These are phyloP conservation scores for Plasmodium billcollinsi DNA, from an alignment of 169 alveolate genomes.

Conservation along the genomic window DNA sequence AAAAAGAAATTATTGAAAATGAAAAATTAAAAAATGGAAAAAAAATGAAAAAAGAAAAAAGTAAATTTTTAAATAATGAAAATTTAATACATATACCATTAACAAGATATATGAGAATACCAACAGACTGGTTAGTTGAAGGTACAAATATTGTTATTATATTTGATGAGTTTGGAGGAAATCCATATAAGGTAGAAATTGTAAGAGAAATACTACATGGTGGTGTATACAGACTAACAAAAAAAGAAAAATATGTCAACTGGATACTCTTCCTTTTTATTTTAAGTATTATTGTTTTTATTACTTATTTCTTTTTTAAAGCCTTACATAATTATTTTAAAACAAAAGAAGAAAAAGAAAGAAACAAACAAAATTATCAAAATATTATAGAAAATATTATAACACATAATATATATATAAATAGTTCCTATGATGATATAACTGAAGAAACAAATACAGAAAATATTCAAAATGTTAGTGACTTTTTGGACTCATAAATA, in stretches of 20 bases:
- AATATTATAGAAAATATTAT: slow-evolving; percentile 68
- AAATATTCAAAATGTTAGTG: slow-evolving; percentile 71
- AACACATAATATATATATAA: slow-evolving; percentile 68
- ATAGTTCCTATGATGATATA: slow-evolving; percentile 62
- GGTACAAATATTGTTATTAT: slow-evolving; percentile 51
- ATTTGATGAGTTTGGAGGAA: slow-evolving; percentile 76
- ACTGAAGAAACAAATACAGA: slow-evolving; percentile 63
- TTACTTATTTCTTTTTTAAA: slow-evolving; percentile 54
- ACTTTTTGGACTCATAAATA: slow-evolving; percentile 60
- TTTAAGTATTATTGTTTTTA: slow-evolving; percentile 53
- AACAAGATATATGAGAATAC: slow-evolving; percentile 77
- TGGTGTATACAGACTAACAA: slow-evolving; percentile 66
- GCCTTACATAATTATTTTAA: slow-evolving; percentile 64
- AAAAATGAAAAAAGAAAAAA: slow-evolving; percentile 67
- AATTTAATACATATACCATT: slow-evolving; percentile 64
- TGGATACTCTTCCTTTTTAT: slow-evolving; percentile 63
- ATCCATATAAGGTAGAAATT: slow-evolving; percentile 65
- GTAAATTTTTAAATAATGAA: slow-evolving; percentile 52
- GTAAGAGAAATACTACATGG: slow-evolving; percentile 71
- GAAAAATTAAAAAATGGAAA: slow-evolving; percentile 25
- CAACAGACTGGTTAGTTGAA: slow-evolving; percentile 76
- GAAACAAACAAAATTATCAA: slow-evolving; percentile 74
- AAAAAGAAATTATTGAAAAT: slow-evolving; percentile 68
- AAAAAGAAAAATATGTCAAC: slow-evolving; percentile 69
- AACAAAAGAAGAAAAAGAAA: slow-evolving; percentile 57